Conservation (phyloP, 257 asterid genomes). For the Lavandula angustifolia region DNA sequence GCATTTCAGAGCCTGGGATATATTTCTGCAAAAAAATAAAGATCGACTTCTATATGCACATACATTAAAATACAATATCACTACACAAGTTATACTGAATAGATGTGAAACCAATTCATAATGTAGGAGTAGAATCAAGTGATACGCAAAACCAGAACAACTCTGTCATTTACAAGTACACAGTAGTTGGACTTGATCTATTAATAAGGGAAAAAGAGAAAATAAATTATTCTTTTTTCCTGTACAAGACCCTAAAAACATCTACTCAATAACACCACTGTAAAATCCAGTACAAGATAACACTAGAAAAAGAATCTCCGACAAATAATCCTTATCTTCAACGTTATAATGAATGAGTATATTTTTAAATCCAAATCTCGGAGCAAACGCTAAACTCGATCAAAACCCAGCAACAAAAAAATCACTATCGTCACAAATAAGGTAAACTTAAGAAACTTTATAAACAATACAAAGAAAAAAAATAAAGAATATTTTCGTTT, state of each 20-base stretch:
- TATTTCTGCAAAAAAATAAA: background rate
- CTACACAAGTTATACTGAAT: background rate
- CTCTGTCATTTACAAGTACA: background rate
- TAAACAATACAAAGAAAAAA: background rate
- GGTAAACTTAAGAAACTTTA: too few relatives aligned
- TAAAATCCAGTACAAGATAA: conserved; percentile 23
- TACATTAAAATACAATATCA: background rate
- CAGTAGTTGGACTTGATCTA: background rate
- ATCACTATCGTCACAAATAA: too few relatives aligned
- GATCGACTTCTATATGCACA: background rate
- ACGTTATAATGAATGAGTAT: background rate
- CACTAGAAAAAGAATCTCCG: conserved; percentile 17
- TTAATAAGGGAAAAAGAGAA: background rate
- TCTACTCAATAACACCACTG: conserved; percentile 21
- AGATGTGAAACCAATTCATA: conserved; percentile 2
- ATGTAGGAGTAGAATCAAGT: background rate
- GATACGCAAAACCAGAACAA: background rate
- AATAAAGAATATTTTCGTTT: background rate
- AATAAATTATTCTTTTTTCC: background rate
- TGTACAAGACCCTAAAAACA: conserved; percentile 24
- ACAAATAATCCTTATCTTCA: conserved; percentile 1
- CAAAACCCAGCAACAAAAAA: conserved; percentile 17
- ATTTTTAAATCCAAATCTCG: conserved; percentile 31
- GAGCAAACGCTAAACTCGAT: background rate
- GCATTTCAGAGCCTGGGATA: background rate